phyloP scores from a whole-genome alignment of 495 filamentous ascomycete species.

The Aspergillus asperescens region DNA sequence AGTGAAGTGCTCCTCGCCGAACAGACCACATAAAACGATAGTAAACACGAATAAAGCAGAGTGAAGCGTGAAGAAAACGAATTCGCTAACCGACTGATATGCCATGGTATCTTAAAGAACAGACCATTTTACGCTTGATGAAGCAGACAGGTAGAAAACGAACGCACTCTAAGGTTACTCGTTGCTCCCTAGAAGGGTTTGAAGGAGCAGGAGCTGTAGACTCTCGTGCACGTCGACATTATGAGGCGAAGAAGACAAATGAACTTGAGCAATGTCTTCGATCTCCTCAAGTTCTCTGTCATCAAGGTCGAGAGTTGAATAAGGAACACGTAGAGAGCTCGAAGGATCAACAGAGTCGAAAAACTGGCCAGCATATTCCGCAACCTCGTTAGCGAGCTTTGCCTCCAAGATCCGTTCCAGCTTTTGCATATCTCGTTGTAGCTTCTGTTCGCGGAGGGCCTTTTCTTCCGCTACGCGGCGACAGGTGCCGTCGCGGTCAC shows the following conservation, averaged over 20 bases:
- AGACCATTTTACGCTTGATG: not conserved
- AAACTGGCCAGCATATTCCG: constrained; percentile 44
- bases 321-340: not conserved
- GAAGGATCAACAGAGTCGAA: constrained; percentile 28
- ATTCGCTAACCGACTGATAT: constrained; percentile 2
- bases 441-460: constrained; percentile 37
- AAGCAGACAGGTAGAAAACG: not conserved
- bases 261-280: not conserved
- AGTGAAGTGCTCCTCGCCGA: not conserved
- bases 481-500: constrained; percentile 39
- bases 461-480: constrained; percentile 41
- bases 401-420: constrained; percentile 39
- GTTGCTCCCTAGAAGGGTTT: not conserved
- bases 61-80: not conserved
- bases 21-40: not conserved
- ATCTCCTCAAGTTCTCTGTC: not conserved
- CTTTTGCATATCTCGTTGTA: constrained; percentile 42
- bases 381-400: constrained; percentile 44
- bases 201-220: constrained; percentile 1
- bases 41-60: not conserved
- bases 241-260: not conserved
- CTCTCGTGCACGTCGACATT: constrained; percentile 6
- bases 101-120: constrained; percentile 1
- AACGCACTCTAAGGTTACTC: not conserved
- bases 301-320: constrained; percentile 3